Evolutionary conservation across 2,329 filamentous ascomycete genomes (phyloP), one percentile per base, ranked within the genome.

Genomic region (Ophiostoma novo-ulmi): DNA sequence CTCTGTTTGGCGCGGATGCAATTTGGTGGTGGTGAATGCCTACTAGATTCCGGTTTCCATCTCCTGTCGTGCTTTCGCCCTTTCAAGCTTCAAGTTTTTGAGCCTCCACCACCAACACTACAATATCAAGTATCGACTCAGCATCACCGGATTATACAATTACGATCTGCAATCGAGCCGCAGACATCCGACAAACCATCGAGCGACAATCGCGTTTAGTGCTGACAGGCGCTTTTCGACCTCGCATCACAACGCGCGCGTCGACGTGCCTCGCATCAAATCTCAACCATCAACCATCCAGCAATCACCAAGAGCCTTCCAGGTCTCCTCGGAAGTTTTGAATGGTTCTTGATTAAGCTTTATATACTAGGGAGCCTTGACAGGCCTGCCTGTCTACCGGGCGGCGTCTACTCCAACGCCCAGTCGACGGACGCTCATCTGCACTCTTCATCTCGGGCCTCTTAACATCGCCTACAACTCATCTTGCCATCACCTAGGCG

Each of bases 321-420:
- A n/a, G 35, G 63, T 3, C n/a, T 39, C 31, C 10, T 58, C 55
- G 69, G 36, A 70, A 61, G 58, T 6, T 68, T 69, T 73, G 71
- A 31, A 74, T 74, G 73, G 71, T 70, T 26, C 38, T 71, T 70
- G 38, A 44, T 20, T 36, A 71, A 65, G 41, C n/a, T 10, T 36
- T 44, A 52, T 39, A 69, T 67, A 36, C 78, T 77, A 79, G 77
- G 78, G 76, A 75, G 78, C 79, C 78, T 79, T 81, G 79, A 81
- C 81, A 81, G 83, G 84, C 63, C 63, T 65, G 78, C 78, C 79
- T 80, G 84, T 81, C 81, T 82, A 79, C 79, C 73, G 74, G 70
- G 72, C 63, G 38, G 63, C n/a, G 31, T 31, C 31, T 31, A 31
- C 31, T 31, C 31, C 31, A 31, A 31, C 31, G 31, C 31, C 31